Conservation (phyloP, 1,284 basidiomycete genomes). For the Exobasidium rhododendri region DNA sequence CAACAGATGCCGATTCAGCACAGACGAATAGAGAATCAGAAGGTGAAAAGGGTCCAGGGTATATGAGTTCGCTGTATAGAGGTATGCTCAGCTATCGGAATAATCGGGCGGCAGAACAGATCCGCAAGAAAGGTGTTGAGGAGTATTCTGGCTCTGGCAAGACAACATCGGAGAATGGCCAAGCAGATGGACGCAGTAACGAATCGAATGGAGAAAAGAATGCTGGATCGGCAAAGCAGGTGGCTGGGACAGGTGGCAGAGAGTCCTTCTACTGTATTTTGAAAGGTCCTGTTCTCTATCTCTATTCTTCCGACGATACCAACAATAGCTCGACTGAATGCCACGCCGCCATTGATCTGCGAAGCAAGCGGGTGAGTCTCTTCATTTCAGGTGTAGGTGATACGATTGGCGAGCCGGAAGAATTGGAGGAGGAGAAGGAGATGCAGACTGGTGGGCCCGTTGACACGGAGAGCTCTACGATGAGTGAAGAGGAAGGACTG, state of each 20-base stretch:
- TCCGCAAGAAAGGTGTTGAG: background rate
- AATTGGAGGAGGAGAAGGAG: slow-evolving; percentile 6
- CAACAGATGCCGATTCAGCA: background rate
- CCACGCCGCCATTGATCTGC: slow-evolving; percentile 48
- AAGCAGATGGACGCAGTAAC: background rate
- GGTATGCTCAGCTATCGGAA: slow-evolving; percentile 44
- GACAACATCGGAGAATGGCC: background rate
- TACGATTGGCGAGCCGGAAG: slow-evolving; percentile 39
- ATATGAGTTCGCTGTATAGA: slow-evolving; percentile 47
- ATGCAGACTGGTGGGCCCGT: slow-evolving; percentile 15
- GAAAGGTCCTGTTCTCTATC: slow-evolving; percentile 49
- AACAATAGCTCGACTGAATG: slow-evolving; percentile 42
- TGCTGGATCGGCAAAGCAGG: slow-evolving; percentile 9
- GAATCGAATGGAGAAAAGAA: slow-evolving; percentile 9
- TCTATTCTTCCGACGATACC: slow-evolving; percentile 46
- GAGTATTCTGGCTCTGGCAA: background rate
- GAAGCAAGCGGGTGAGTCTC: slow-evolving; percentile 47
- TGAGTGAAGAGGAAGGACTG: background rate
- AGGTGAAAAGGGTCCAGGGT: slow-evolving; percentile 19
- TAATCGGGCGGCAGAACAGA: background rate
- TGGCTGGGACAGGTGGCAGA: background rate
- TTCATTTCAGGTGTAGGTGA: slow-evolving; percentile 42
- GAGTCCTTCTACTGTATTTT: slow-evolving; percentile 47
- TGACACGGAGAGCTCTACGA: slow-evolving; percentile 11
- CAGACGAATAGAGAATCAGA: background rate